Evolutionary conservation across 441 rosid species (phyloP).

Genomic region (Mallotus repandus): DNA sequence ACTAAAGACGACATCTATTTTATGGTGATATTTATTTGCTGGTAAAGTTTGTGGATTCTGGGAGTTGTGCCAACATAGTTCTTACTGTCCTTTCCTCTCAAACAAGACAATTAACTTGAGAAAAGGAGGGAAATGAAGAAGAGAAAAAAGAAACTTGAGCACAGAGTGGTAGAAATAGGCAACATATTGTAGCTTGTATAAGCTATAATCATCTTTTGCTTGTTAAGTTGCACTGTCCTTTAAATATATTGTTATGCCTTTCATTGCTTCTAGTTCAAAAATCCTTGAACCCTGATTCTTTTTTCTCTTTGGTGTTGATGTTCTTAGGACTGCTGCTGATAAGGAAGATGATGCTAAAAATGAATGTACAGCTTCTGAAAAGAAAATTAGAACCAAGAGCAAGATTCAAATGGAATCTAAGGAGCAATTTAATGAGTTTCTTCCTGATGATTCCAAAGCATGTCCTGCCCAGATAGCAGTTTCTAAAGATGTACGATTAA

Average conservation of each 20-base stretch:
- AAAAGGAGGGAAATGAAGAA: not conserved
- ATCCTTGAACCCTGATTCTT: slow-evolving; percentile 12
- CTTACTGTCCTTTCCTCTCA: not conserved
- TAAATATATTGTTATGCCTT: slow-evolving; percentile 8
- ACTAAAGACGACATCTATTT: too few relatives aligned
- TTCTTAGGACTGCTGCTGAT: slow-evolving; percentile 37
- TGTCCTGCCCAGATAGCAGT: slow-evolving; percentile 21
- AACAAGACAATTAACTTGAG: not conserved
- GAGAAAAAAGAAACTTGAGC: not conserved
- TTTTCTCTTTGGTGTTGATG: slow-evolving; percentile 34
- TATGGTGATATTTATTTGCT: too few relatives aligned
- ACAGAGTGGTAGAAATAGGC: not conserved
- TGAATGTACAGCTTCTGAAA: slow-evolving; percentile 35
- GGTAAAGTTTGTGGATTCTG: not conserved
- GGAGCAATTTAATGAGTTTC: slow-evolving; percentile 36
- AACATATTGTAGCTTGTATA: not conserved
- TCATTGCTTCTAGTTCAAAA: slow-evolving; percentile 17
- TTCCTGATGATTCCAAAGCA: slow-evolving; percentile 35
- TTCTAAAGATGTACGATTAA: slow-evolving; percentile 28
- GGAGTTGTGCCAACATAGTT: not conserved
- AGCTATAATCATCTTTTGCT: not conserved
- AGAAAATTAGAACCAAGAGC: slow-evolving; percentile 47
- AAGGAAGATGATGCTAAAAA: slow-evolving; percentile 37
- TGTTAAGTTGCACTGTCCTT: slow-evolving; percentile 11
- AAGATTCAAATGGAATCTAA: slow-evolving; percentile 35